Percentiles rank a stretch among this genome's conserved stretches.
Evolutionary conservation across 2,329 filamentous ascomycete genomes (phyloP).

Genomic region (Arthrinium phaeospermum): DNA sequence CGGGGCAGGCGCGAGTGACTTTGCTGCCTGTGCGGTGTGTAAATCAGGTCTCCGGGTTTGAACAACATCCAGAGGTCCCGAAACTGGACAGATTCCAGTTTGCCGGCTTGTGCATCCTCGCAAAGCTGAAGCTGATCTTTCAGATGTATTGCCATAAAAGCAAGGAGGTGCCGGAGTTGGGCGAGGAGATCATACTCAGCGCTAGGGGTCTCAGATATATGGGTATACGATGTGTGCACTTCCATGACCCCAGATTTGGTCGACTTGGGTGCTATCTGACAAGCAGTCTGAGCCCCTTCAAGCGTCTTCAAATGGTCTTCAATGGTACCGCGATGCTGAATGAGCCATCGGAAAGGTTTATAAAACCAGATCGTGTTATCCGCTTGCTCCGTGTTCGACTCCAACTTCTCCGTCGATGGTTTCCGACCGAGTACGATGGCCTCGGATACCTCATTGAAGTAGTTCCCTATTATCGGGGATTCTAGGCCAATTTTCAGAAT

Average conservation of each 20-base stretch:
- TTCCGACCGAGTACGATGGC: no score
- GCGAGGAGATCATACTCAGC: background rate
- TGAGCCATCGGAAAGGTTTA: background rate
- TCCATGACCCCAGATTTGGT: no score
- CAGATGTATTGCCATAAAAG: slow-evolving; percentile 28
- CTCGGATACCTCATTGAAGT: no score
- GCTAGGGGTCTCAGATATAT: background rate
- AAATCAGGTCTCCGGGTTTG: slow-evolving; percentile 28
- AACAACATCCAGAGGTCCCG: slow-evolving; percentile 38
- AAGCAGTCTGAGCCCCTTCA: no score
- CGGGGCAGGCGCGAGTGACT: no score
- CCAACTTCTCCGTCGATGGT: no score
- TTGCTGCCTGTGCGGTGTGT: slow-evolving; percentile 24
- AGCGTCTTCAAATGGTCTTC: no score
- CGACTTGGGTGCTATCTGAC: no score
- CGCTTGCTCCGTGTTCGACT: no score
- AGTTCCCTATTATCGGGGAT: no score
- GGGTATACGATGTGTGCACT: no score
- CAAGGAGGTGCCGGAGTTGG: slow-evolving; percentile 18
- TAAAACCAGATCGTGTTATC: background rate
- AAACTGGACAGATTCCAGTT: slow-evolving; percentile 25
- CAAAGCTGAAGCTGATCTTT: slow-evolving; percentile 22
- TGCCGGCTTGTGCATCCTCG: slow-evolving; percentile 20
- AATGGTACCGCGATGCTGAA: background rate
- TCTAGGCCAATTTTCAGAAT: no score